These are phyloP conservation scores for Croton setiger DNA, from an alignment of 441 rosid genomes.

Conservation along the genomic window DNA sequence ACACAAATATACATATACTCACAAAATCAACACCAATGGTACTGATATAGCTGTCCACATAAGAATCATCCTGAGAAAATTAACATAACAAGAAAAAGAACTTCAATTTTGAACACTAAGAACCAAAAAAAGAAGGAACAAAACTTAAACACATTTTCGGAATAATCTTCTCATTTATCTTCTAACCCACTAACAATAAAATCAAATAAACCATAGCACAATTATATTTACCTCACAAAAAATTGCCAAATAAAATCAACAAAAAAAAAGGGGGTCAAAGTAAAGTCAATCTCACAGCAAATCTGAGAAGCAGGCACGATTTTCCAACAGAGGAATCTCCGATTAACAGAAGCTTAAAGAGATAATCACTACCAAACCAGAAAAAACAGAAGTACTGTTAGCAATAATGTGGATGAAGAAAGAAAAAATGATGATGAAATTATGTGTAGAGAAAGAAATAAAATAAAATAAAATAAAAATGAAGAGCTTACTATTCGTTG, in stretches of 20 bases:
- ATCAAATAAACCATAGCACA: not conserved
- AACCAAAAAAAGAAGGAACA: not conserved
- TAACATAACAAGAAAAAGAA: not conserved
- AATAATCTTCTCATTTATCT: not conserved
- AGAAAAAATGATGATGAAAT: not conserved
- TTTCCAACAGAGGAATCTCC: conserved; percentile 92
- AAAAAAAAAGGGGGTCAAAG: not conserved
- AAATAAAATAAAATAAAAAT: not conserved
- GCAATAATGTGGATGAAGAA: not conserved
- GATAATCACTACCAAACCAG: conserved; percentile 49
- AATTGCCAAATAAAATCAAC: not conserved
- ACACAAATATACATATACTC: conserved; percentile 19
- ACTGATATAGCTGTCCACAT: conserved; percentile 82
- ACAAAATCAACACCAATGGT: conserved; percentile 90
- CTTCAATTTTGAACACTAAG: not conserved
- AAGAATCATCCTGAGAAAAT: conserved; percentile 69
- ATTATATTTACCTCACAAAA: not conserved
- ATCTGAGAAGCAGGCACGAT: conserved; percentile 79
- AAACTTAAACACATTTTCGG: not conserved
- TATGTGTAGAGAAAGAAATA: not conserved
- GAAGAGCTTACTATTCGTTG: conserved; percentile 58
- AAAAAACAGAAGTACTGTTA: not conserved
- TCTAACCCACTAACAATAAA: not conserved
- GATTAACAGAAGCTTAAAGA: conserved; percentile 77
- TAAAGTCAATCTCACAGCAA: conserved; percentile 52